Evolutionary conservation across 2,329 filamentous ascomycete species (phyloP).

Genomic region (Leptodontidium sp.): DNA sequence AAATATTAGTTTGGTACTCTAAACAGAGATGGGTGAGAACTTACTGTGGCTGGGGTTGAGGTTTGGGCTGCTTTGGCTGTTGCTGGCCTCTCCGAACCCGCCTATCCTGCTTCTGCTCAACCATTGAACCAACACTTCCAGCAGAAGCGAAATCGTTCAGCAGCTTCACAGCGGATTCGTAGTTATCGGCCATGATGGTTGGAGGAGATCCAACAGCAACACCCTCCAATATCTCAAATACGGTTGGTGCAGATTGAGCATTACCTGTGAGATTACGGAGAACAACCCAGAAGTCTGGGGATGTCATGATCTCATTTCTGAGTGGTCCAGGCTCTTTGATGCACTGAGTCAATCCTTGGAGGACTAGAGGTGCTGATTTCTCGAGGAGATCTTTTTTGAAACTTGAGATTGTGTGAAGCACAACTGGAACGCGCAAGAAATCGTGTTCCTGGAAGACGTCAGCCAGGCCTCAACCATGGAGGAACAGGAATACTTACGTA

Average conservation of each 20-base stretch:
- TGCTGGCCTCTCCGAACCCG: conserved; percentile 51
- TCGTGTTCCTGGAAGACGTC: conserved; percentile 73
- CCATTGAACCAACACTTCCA: conserved; percentile 74
- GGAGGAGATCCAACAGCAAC: conserved; percentile 76
- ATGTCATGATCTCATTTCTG: conserved; percentile 92
- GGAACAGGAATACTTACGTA: conserved; percentile 68
- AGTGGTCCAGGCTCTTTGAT: conserved; percentile 80
- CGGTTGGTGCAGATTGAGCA: conserved; percentile 74
- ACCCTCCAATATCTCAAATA: conserved; percentile 87
- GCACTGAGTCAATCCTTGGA: conserved; percentile 82
- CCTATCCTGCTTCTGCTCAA: conserved; percentile 73
- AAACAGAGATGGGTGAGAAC: conserved; percentile 38
- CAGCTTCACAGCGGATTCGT: conserved; percentile 84
- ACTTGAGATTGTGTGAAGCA: conserved; percentile 89
- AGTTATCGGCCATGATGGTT: conserved; percentile 93
- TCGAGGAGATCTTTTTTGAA: conserved; percentile 81
- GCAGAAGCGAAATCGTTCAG: conserved; percentile 90
- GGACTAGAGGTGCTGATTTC: conserved; percentile 76
- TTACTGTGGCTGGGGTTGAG: conserved; percentile 61
- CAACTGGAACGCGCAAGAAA: conserved; percentile 89
- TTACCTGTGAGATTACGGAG: conserved; percentile 77
- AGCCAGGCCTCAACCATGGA: conserved; percentile 37
- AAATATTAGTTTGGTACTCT: conserved; percentile 32
- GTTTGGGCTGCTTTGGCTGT: conserved; percentile 55
- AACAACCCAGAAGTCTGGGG: conserved; percentile 96